A percentile compares a stretch with the other conserved stretches of the same genome.
Conservation (phyloP, 306 rosid genomes). For the Quercus parvula region DNA sequence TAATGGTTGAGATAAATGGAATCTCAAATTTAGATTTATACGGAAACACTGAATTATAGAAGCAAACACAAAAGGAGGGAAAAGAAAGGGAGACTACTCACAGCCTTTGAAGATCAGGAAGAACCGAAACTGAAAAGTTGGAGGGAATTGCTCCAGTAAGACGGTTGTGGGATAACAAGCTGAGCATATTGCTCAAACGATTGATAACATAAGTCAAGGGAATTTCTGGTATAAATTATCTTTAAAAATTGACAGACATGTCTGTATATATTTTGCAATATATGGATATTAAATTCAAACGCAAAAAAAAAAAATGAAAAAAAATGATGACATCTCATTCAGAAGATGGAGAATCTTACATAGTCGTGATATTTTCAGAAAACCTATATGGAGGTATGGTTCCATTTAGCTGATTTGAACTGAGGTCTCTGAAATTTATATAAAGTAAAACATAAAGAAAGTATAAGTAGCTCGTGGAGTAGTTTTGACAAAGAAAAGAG, state of each 20-base stretch:
- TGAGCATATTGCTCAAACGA: constrained; percentile 28
- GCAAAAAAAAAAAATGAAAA: neutral
- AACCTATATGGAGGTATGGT: constrained; percentile 54
- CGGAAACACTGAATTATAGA: neutral
- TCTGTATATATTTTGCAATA: neutral
- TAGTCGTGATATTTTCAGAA: constrained; percentile 66
- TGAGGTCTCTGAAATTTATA: constrained; percentile 70
- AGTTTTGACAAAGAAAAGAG: neutral
- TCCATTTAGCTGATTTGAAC: constrained; percentile 70
- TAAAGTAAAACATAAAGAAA: constrained; percentile 17
- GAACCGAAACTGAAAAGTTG: constrained; percentile 45
- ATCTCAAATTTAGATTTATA: neutral
- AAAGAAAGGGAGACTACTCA: constrained; percentile 36
- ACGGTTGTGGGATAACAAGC: constrained; percentile 69
- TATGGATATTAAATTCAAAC: neutral
- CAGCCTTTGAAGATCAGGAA: constrained; percentile 69
- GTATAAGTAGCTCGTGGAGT: constrained; percentile 9
- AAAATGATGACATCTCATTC: neutral
- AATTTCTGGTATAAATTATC: constrained; percentile 1
- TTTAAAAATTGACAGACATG: neutral
- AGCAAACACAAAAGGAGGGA: neutral
- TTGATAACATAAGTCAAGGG: neutral
- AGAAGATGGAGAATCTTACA: constrained; percentile 56
- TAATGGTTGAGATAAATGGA: neutral
- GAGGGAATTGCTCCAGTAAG: constrained; percentile 73